A percentile compares a stretch with the other conserved stretches of the same genome.
Evolutionary conservation across 805 yeast genomes (phyloP).

Genomic region (Allodekkera sacchari): DNA sequence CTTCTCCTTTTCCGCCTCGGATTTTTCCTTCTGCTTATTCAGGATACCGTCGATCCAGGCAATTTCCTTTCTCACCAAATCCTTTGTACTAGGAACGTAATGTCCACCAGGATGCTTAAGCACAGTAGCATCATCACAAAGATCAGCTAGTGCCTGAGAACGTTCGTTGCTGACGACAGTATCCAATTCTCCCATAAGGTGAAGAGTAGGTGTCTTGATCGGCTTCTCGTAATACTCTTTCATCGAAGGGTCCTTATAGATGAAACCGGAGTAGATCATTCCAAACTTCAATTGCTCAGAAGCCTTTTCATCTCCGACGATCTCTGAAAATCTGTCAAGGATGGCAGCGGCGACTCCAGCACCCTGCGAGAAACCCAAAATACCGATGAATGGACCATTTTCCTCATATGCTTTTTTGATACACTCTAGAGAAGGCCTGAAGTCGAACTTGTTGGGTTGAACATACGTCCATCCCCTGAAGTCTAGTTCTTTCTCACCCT

Average conservation of each 20-base stretch:
- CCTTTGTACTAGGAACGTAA: conserved; percentile 84
- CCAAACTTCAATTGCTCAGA: conserved; percentile 52
- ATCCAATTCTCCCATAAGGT: conserved; percentile 80
- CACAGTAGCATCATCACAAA: conserved; percentile 38
- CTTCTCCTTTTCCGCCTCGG: conserved; percentile 5
- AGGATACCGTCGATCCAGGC: conserved; percentile 26
- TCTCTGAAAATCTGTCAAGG: conserved; percentile 46
- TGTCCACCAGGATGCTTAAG: conserved; percentile 94
- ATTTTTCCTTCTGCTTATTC: conserved; percentile 6
- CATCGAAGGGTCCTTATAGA: conserved; percentile 20
- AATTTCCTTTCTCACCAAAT: conserved; percentile 23
- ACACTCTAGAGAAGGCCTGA: conserved; percentile 38
- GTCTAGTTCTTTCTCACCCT: conserved; percentile 28
- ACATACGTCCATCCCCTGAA: conserved; percentile 71
- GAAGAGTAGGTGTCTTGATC: conserved; percentile 41
- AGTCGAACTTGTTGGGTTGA: conserved; percentile 22
- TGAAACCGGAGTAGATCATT: conserved; percentile 62
- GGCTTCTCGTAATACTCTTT: conserved; percentile 22
- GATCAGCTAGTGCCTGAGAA: conserved; percentile 50
- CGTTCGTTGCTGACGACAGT: conserved; percentile 75
- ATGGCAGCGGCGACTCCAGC: conserved; percentile 77
- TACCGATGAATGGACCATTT: conserved; percentile 80
- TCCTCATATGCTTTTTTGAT: conserved; percentile 39
- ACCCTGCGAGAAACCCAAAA: conserved; percentile 92
- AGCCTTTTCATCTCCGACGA: conserved; percentile 40